A percentile compares a stretch with the other conserved stretches of the same genome.
Conservation (phyloP, 116 monocot species). For the Phalaenopsis hybrid region DNA sequence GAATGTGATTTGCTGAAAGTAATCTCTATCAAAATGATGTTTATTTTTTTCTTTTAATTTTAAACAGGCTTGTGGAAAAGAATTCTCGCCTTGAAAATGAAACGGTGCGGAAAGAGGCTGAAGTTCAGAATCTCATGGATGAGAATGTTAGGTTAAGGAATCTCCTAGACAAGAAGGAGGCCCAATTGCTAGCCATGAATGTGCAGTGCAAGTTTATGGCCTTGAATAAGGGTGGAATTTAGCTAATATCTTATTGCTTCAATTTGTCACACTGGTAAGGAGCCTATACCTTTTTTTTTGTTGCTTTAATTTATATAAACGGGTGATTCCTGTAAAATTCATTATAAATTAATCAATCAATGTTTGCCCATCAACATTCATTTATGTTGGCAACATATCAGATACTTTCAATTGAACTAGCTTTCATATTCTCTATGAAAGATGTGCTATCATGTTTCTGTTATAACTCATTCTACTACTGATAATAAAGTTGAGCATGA, state of each 20-base stretch:
- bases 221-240: constrained; percentile 34
- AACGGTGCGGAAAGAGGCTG: constrained; percentile 69
- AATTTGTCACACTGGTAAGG: not conserved
- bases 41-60: not conserved
- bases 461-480: not conserved
- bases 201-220: constrained; percentile 98
- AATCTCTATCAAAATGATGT: constrained; percentile 1
- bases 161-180: constrained; percentile 73
- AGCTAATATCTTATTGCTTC: constrained; percentile 8
- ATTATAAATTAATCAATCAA: not conserved
- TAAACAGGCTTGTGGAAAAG: constrained; percentile 63
- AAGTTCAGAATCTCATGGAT: constrained; percentile 74
- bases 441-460: not conserved
- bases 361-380: not conserved
- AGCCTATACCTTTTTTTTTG: not conserved
- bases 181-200: constrained; percentile 75
- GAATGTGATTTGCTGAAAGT: not conserved
- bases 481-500: not conserved
- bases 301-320: not conserved
- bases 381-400: not conserved
- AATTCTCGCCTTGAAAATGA: constrained; percentile 63
- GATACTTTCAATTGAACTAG: not conserved
- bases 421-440: not conserved
- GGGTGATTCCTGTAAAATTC: not conserved
- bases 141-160: constrained; percentile 72